phyloP scores from a whole-genome alignment of 1,284 basidiomycete species.

The Leccinum fallax region DNA sequence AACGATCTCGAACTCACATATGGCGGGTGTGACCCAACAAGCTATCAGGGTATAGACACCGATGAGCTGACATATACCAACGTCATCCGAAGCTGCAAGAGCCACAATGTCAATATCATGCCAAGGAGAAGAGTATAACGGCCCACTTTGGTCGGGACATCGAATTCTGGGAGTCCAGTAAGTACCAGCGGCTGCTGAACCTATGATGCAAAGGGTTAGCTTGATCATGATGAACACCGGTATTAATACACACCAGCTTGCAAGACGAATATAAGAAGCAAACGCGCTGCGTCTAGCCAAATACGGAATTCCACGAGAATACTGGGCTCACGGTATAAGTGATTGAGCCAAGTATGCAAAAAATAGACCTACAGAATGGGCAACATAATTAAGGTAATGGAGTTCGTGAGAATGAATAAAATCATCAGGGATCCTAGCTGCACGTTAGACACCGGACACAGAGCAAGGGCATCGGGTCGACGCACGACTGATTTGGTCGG shows the following conservation, averaged over 20 bases:
- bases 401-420: constrained; percentile 49
- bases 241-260: constrained; percentile 49
- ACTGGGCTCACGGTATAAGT: constrained; percentile 35
- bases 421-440: constrained; percentile 44
- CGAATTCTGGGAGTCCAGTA: constrained; percentile 44
- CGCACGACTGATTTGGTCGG: constrained; percentile 44
- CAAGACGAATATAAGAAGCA: constrained; percentile 47
- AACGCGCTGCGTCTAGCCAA: constrained; percentile 60
- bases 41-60: constrained; percentile 52
- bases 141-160: constrained; percentile 47
- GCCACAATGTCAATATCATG: not conserved
- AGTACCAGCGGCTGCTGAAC: constrained; percentile 49
- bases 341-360: not conserved
- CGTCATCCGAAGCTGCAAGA: constrained; percentile 42
- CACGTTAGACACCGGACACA: not conserved
- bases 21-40: constrained; percentile 56
- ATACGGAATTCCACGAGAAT: constrained; percentile 52
- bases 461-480: constrained; percentile 5
- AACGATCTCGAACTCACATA: constrained; percentile 44
- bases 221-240: not conserved
- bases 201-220: constrained; percentile 33
- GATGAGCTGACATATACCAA: constrained; percentile 50
- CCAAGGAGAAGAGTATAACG: constrained; percentile 4
- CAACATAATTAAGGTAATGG: constrained; percentile 50
- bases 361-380: constrained; percentile 50